Conservation (phyloP, 2,329 filamentous ascomycete species). For the Verticillium longisporum region DNA sequence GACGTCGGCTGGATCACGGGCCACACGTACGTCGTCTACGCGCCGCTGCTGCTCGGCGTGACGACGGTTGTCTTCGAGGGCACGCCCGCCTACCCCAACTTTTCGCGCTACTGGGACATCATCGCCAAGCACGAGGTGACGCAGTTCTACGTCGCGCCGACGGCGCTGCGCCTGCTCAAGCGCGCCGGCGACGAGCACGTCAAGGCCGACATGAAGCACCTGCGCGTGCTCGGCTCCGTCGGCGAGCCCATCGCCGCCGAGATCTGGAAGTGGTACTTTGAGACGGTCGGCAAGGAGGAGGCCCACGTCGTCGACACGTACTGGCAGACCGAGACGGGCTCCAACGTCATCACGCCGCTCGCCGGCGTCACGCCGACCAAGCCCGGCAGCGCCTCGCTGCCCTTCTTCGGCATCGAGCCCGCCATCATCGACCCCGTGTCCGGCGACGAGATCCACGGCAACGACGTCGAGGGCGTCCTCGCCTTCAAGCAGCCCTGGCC, state of each 20-base stretch:
- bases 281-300: slow-evolving; percentile 87
- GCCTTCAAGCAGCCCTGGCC: slow-evolving; percentile 98
- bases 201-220: slow-evolving; percentile 78
- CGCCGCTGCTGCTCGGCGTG: slow-evolving; percentile 85
- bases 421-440: slow-evolving; percentile 96
- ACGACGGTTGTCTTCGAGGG: slow-evolving; percentile 97
- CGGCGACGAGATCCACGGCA: slow-evolving; percentile 86
- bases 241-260: slow-evolving; percentile 97
- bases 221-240: slow-evolving; percentile 88
- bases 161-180: slow-evolving; percentile 87
- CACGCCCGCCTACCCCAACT: slow-evolving; percentile 94
- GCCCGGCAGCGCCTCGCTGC: slow-evolving; percentile 89
- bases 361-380: slow-evolving; percentile 94
- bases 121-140: slow-evolving; percentile 92
- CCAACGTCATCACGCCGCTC: slow-evolving; percentile 88
- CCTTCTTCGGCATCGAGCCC: slow-evolving; percentile 97
- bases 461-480: slow-evolving; percentile 94
- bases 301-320: slow-evolving; percentile 95
- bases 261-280: slow-evolving; percentile 99
- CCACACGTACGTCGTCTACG: slow-evolving; percentile 97
- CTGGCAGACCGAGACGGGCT: slow-evolving; percentile 99
- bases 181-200: slow-evolving; percentile 91
- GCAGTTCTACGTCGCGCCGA: slow-evolving; percentile 97
- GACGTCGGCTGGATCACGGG: slow-evolving; percentile 99
- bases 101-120: slow-evolving; percentile 98